Percentiles rank a stretch among this genome's conserved stretches.
phyloP scores from a whole-genome alignment of 495 filamentous ascomycete genomes.

The Lepraria neglecta region DNA sequence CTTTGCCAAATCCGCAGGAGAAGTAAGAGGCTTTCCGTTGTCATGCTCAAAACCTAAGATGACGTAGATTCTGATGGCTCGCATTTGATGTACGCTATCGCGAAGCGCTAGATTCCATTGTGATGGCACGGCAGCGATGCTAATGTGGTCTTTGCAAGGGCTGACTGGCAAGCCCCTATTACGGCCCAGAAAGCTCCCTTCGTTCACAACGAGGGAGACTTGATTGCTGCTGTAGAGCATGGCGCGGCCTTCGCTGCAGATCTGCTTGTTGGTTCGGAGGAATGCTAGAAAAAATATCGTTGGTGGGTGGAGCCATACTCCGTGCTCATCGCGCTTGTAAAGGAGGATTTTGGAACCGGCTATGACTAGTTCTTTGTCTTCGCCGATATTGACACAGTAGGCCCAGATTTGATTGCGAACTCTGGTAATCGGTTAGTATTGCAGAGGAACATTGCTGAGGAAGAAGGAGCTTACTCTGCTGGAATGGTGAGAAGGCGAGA shows the following conservation, averaged over 20 bases:
- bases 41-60: background rate
- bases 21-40: no score
- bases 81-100: background rate
- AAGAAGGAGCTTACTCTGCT: background rate
- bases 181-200: conserved; percentile 7
- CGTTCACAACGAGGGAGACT: background rate
- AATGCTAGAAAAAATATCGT: background rate
- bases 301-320: background rate
- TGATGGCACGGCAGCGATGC: conserved; percentile 7
- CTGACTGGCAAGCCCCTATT: background rate
- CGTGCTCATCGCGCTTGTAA: background rate
- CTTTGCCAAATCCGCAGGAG: background rate
- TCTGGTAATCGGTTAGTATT: background rate
- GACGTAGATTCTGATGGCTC: background rate
- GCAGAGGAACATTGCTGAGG: background rate
- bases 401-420: conserved; percentile 4
- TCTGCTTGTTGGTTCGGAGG: conserved; percentile 3
- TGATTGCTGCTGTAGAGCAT: background rate
- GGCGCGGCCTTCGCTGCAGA: background rate
- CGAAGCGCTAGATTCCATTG: background rate
- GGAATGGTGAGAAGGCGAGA: background rate
- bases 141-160: background rate
- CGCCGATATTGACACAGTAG: background rate
- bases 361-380: background rate
- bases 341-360: background rate